Conservation (phyloP, 208 protist species). For the Trypanosoma cruzi region DNA sequence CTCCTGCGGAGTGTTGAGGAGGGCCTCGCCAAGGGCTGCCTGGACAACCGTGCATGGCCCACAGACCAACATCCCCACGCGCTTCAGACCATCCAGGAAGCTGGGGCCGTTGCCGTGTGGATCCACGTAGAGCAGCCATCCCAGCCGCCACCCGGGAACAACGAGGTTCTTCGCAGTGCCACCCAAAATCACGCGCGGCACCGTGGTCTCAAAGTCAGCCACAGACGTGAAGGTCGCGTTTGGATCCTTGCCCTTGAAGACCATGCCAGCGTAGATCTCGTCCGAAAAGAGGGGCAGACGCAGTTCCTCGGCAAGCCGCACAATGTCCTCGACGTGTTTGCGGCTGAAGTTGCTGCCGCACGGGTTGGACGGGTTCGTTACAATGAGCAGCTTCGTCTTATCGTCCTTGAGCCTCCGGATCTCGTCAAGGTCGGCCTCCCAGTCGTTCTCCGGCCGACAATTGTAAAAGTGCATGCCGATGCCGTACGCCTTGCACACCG, state of each 20-base stretch:
- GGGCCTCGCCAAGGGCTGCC: too few species aligned
- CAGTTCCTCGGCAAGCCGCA: conserved; percentile 83
- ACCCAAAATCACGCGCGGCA: conserved; percentile 85
- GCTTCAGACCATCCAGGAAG: too few species aligned
- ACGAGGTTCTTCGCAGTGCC: conserved; percentile 93
- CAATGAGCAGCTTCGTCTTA: conserved; percentile 85
- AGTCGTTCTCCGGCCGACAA: conserved; percentile 80
- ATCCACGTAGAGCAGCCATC: conserved; percentile 89
- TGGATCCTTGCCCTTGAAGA: too few species aligned
- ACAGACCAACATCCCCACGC: too few species aligned
- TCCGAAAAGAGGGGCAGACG: conserved; percentile 93
- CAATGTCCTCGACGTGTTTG: conserved; percentile 76
- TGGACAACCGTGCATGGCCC: too few species aligned
- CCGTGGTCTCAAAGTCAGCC: conserved; percentile 74
- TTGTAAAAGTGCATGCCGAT: conserved; percentile 84
- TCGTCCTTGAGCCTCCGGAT: conserved; percentile 73
- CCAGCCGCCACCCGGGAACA: conserved; percentile 94
- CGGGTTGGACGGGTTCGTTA: conserved; percentile 97
- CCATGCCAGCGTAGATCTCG: conserved; percentile 96
- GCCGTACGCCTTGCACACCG: conserved; percentile 66
- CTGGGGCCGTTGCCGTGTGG: conserved; percentile 49
- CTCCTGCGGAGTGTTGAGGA: too few species aligned
- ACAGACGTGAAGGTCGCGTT: conserved; percentile 73
- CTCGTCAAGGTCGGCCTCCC: conserved; percentile 88
- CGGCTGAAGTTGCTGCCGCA: conserved; percentile 92